A percentile compares a stretch with the other conserved stretches of the same genome.
These are phyloP conservation scores for Podila horticola DNA, from an alignment of 192 early-diverging fungal genomes.

Conservation along the genomic window DNA sequence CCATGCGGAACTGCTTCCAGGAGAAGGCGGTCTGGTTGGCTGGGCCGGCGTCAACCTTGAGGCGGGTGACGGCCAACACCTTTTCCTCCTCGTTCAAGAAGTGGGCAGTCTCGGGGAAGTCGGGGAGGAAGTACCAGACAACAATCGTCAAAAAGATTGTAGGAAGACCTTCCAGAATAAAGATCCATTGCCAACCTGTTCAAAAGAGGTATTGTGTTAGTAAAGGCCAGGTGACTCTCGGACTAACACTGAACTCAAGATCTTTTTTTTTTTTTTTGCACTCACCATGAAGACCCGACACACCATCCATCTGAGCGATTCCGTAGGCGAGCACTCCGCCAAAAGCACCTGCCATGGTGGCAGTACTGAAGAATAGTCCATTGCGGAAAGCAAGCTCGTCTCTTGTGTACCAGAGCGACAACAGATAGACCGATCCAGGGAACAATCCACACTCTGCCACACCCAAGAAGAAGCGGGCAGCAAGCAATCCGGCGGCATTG, in stretches of 20 bases:
- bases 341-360: constrained; percentile 67
- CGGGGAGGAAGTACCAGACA: constrained; percentile 58
- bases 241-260: not conserved
- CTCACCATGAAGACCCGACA: constrained; percentile 51
- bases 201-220: not conserved
- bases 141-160: constrained; percentile 51
- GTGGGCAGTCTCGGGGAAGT: constrained; percentile 58
- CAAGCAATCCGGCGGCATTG: constrained; percentile 53
- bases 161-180: constrained; percentile 71
- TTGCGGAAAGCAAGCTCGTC: constrained; percentile 63
- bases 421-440: constrained; percentile 66
- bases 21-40: constrained; percentile 59
- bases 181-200: constrained; percentile 70
- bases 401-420: constrained; percentile 69
- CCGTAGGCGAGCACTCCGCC: constrained; percentile 75
- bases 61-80: constrained; percentile 52
- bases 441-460: constrained; percentile 66
- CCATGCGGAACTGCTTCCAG: constrained; percentile 60
- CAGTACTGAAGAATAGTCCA: constrained; percentile 62
- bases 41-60: constrained; percentile 59
- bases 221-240: not conserved
- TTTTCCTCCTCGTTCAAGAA: constrained; percentile 59
- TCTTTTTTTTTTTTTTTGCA: too few relatives aligned
- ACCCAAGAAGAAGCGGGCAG: constrained; percentile 69
- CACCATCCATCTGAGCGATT: constrained; percentile 68